Base-by-base conservation (phyloP, 2,329 filamentous ascomycete species). In the Ophiocordyceps polyrhachis-furcata region DNA sequence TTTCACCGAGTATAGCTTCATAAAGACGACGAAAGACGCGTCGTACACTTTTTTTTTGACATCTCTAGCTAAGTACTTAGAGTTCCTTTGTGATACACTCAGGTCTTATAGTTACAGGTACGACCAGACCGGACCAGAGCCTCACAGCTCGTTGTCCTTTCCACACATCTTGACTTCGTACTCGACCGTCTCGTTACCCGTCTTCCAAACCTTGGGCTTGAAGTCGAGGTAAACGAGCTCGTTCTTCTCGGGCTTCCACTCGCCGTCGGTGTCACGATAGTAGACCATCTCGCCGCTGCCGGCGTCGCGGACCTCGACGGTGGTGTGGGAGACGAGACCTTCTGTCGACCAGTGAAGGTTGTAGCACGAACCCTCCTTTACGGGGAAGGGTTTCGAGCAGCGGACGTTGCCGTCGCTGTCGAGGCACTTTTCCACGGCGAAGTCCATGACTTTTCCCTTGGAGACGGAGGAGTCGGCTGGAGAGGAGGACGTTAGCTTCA, bases 201-300 rank as follows among this genome's bases (percentile, higher is more conserved):
- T 62, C 40, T 57, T 59, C 45, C 59, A 61, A 3, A 69, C 49
- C 58, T 67, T 69, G 15, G 66, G 65, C 49, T 64, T 66, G 49
- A 68, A 68, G 47, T 68, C 65, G 37, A 68, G 47, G 29, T 67
- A 67, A 4, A 67, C 63, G 19, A 66, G 54, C 57, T 67, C 65
- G 11, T 55, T 55, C 58, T 67, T 67, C 49, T 65, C 60, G 0
- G 64, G 59, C 2, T 52, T 63, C 65, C 66, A 69, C 32, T 66
- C 55, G 19, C 65, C 65, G 52, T 68, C 55, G 19, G 64, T 67
- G 48, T 69, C 65, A 14, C 64, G 55, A 48, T 67, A 68, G 49
- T 56, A 68, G 5, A 68, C 64, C 14, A 68, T 47, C 52, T 68
- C 62, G 42, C 52, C 54, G 40, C 58, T 56, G 2, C 56, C 62